Evolutionary conservation across 176 grass and related monocot genomes (phyloP), one percentile per base, ranked within the genome.

Genomic region (Miscanthus lutarioriparius): DNA sequence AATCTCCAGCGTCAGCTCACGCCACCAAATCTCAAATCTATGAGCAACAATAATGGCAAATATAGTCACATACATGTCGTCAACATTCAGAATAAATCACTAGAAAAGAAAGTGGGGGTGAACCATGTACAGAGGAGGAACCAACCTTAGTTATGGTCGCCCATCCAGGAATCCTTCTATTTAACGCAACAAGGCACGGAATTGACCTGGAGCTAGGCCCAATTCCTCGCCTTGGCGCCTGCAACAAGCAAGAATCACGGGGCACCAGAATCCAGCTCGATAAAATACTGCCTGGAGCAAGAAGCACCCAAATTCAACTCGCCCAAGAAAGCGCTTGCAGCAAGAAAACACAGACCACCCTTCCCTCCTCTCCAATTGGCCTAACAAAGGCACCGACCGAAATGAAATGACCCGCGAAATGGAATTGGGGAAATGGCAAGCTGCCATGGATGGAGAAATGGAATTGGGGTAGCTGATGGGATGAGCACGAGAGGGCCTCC

Each of bases 21-120:
- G 6, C 75, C 44, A 45, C 15, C 23, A 16, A 86, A 86, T 86
- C 64, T 79, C 84, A 59, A 17, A 38, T 45, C 74, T 82, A 26
- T 22, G 23, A 80, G 54, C 40, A n/a, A 6, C 9, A 63, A 47
- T 16, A 40, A 51, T 40, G 17, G 32, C 5, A 22, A 79, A 82
- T 47, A 12, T 62, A 15, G 54, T 45, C 20, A 28, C 3, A 15
- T 16, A 6, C 33, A 39, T 70, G 14, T 2, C 30, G 37, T 28
- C 63, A 36, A 22, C 72, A 70, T 77, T 63, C 23, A 3, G 8
- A 44, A 10, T 28, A 69, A 35, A 82, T 59, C 37, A 36, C 67
- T 9, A 70, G 1, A 37, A 62, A 61, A 4, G 16, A n/a, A 43
- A 65, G 32, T 6, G 3, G 27, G 13, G 23, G 48, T 17, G 25